Percentiles rank a stretch among this genome's conserved stretches.
These are phyloP conservation scores for Athelia psychrophila DNA, from an alignment of 1,284 basidiomycete species.

Conservation along the genomic window DNA sequence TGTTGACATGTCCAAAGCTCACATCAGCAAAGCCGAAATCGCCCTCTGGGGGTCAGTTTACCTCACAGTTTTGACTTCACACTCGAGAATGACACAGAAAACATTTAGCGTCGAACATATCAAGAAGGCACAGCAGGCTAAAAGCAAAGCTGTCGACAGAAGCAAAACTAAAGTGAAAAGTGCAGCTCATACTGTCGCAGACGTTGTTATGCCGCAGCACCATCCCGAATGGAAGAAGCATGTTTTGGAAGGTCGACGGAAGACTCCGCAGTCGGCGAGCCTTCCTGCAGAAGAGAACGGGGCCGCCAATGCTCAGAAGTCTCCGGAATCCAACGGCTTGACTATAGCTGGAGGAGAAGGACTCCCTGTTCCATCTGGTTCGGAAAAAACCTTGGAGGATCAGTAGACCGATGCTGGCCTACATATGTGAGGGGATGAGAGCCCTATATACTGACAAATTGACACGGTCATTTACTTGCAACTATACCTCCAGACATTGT, in stretches of 20 bases:
- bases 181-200: slow-evolving; percentile 15
- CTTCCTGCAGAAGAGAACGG: slow-evolving; percentile 6
- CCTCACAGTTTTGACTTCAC: not conserved
- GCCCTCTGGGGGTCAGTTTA: slow-evolving; percentile 50
- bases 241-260: slow-evolving; percentile 21
- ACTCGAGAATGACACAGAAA: not conserved
- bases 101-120: slow-evolving; percentile 43
- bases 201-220: slow-evolving; percentile 9
- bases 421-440: too few species aligned
- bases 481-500: too few species aligned
- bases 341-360: too few species aligned
- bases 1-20: slow-evolving; percentile 60
- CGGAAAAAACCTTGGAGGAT: too few species aligned
- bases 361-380: too few species aligned
- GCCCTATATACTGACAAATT: too few species aligned
- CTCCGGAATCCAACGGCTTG: not conserved
- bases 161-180: slow-evolving; percentile 28
- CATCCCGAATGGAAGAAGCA: slow-evolving; percentile 22
- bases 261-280: slow-evolving; percentile 3
- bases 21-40: slow-evolving; percentile 57
- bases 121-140: slow-evolving; percentile 40
- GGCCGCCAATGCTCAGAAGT: not conserved
- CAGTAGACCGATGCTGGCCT: too few species aligned
- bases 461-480: too few species aligned
- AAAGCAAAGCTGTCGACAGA: slow-evolving; percentile 22